phyloP scores from a whole-genome alignment of 2,329 filamentous ascomycete genomes.

The Achaetomium macrosporum region DNA sequence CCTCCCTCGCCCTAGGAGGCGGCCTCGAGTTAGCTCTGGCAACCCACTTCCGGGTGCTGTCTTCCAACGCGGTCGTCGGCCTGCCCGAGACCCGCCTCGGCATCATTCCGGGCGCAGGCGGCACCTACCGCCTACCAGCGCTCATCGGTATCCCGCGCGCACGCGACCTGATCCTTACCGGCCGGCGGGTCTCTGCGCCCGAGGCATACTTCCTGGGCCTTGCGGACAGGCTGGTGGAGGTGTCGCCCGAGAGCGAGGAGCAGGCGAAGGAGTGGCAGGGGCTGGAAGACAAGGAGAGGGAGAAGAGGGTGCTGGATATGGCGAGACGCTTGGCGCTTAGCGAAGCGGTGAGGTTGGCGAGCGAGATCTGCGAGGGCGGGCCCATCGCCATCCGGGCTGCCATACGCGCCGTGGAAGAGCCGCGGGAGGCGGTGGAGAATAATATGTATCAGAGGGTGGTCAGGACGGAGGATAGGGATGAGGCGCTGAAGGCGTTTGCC shows the following conservation, averaged over 20 bases:
- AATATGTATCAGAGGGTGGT: conserved; percentile 80
- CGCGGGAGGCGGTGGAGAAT: conserved; percentile 75
- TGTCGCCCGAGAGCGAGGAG: conserved; percentile 35
- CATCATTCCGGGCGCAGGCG: conserved; percentile 91
- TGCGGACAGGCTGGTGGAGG: conserved; percentile 82
- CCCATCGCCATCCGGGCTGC: conserved; percentile 77
- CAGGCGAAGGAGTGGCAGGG: conserved; percentile 29
- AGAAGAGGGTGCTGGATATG: conserved; percentile 42
- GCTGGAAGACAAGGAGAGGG: conserved; percentile 34
- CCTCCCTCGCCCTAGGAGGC: conserved; percentile 81
- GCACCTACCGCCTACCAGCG: conserved; percentile 78
- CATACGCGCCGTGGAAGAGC: conserved; percentile 67
- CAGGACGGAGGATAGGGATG: conserved; percentile 76
- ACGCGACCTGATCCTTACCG: conserved; percentile 86
- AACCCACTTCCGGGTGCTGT: conserved; percentile 83
- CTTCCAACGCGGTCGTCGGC: conserved; percentile 69
- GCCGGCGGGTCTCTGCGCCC: conserved; percentile 71
- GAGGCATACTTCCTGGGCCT: conserved; percentile 92
- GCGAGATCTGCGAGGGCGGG: conserved; percentile 75
- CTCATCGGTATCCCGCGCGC: conserved; percentile 76
- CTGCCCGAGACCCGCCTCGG: conserved; percentile 88
- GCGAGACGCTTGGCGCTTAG: conserved; percentile 65
- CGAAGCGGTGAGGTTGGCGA: conserved; percentile 71
- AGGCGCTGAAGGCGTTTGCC: conserved; percentile 79
- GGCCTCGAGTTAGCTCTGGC: conserved; percentile 88